phyloP scores from a whole-genome alignment of 1,284 basidiomycete species.

The Ceratobasidium sp. region DNA sequence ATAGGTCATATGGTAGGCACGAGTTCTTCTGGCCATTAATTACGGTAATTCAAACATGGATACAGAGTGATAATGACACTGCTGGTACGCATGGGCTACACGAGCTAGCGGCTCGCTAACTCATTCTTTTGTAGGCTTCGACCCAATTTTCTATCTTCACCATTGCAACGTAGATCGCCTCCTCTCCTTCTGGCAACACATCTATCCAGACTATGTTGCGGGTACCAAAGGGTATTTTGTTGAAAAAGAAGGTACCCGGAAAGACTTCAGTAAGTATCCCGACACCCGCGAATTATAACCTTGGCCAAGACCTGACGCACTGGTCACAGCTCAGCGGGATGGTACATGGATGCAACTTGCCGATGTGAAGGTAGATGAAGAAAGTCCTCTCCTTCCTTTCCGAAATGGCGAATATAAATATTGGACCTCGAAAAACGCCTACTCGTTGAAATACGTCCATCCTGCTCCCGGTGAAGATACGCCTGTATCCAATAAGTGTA shows the following conservation, averaged over 20 bases:
- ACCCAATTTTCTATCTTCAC: conserved; percentile 42
- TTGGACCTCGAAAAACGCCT: conserved; percentile 36
- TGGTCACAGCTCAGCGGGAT: too few relatives aligned
- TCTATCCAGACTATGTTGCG: conserved; percentile 40
- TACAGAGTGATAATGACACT: too few relatives aligned
- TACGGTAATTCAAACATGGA: too few relatives aligned
- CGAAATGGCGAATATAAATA: conserved; percentile 31
- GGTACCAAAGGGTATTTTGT: conserved; percentile 3
- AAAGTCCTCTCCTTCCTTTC: conserved; percentile 36
- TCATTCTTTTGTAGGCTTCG: conserved; percentile 34
- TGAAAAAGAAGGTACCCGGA: not conserved
- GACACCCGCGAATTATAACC: not conserved
- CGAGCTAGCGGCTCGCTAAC: too few relatives aligned
- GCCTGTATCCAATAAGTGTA: not conserved
- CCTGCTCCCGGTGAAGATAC: not conserved
- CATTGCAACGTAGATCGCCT: conserved; percentile 42
- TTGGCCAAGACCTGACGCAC: not conserved
- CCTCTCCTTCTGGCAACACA: conserved; percentile 38
- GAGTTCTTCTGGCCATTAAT: too few relatives aligned
- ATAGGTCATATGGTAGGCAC: too few relatives aligned
- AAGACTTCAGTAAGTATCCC: conserved; percentile 16
- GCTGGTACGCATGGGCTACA: too few relatives aligned
- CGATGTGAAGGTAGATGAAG: not conserved
- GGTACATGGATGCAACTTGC: too few relatives aligned
- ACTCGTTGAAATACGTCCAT: not conserved